Conservation (phyloP, 2,329 filamentous ascomycete species). For the Colletotrichum chlorophyti region DNA sequence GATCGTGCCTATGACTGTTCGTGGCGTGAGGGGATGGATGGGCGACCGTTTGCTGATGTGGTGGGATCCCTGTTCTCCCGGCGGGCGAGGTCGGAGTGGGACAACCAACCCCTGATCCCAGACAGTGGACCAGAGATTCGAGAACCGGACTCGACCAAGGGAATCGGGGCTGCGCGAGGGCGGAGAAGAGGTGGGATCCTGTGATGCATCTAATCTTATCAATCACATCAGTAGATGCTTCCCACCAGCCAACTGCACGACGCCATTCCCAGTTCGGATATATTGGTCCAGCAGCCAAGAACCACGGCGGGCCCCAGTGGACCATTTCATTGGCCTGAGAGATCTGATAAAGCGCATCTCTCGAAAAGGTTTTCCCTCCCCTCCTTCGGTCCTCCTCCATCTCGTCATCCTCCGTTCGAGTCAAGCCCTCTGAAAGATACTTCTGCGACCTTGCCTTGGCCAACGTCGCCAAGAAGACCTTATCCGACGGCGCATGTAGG, state of each 20-base stretch:
- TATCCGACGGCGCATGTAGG: slow-evolving; percentile 8
- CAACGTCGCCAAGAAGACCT: slow-evolving; percentile 12
- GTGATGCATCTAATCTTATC: slow-evolving; percentile 28
- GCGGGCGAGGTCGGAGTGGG: slow-evolving; percentile 14
- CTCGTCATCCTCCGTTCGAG: not conserved
- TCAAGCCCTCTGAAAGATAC: not conserved
- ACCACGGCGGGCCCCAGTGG: not conserved
- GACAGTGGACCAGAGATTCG: not conserved
- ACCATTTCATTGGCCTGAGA: not conserved
- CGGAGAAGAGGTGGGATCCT: not conserved
- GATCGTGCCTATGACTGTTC: slow-evolving; percentile 18
- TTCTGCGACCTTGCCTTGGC: too few relatives aligned
- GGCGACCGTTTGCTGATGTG: not conserved
- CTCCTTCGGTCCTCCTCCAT: not conserved
- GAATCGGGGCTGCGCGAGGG: not conserved
- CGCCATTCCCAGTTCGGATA: slow-evolving; percentile 4
- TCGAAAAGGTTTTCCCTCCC: slow-evolving; percentile 4
- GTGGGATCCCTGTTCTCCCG: not conserved
- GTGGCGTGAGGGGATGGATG: slow-evolving; percentile 22
- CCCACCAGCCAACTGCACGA: not conserved
- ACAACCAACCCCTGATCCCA: not conserved
- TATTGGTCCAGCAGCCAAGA: slow-evolving; percentile 19
- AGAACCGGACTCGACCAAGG: not conserved
- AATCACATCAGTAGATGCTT: slow-evolving; percentile 22
- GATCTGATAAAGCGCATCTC: slow-evolving; percentile 17